Evolutionary conservation across 1,284 basidiomycete species (phyloP).

Genomic region (Amylostereum areolatum): DNA sequence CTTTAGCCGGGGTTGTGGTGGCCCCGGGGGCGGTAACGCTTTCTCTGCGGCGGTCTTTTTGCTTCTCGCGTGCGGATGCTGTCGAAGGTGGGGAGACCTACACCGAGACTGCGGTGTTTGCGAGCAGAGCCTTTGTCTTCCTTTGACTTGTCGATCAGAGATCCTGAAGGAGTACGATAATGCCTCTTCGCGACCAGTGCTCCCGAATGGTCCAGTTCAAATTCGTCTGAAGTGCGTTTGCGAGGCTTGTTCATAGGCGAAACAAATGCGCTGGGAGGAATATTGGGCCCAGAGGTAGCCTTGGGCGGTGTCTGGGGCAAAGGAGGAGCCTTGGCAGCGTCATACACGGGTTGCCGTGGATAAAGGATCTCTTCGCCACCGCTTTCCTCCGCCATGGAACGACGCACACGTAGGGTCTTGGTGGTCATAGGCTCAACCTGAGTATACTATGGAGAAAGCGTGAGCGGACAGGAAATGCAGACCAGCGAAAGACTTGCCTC

Average conservation of each 20-base stretch:
- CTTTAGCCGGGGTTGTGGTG: conserved; percentile 22
- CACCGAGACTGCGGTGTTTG: conserved; percentile 69
- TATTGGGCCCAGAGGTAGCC: neutral
- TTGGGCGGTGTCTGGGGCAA: conserved; percentile 16
- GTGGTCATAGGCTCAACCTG: conserved; percentile 34
- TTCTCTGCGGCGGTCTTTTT: conserved; percentile 62
- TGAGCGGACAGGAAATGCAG: conserved; percentile 7
- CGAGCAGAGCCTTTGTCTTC: conserved; percentile 53
- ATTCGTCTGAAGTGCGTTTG: conserved; percentile 79
- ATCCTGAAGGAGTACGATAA: conserved; percentile 19
- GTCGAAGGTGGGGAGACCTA: conserved; percentile 36
- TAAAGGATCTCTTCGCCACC: conserved; percentile 80
- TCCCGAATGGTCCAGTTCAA: conserved; percentile 69
- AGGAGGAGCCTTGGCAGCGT: conserved; percentile 20
- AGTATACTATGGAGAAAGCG: conserved; percentile 21
- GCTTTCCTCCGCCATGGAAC: conserved; percentile 70
- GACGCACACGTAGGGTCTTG: conserved; percentile 46
- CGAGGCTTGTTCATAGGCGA: conserved; percentile 50
- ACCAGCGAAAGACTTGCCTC: conserved; percentile 39
- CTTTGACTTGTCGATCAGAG: conserved; percentile 30
- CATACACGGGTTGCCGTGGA: conserved; percentile 50
- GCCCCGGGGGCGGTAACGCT: conserved; percentile 45
- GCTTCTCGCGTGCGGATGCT: conserved; percentile 38
- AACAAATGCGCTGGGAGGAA: conserved; percentile 60
- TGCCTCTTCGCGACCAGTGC: conserved; percentile 47